A percentile compares a stretch with the other conserved stretches of the same genome.
phyloP scores from a whole-genome alignment of 208 protist genomes.

The Wallacemonas sp. region DNA sequence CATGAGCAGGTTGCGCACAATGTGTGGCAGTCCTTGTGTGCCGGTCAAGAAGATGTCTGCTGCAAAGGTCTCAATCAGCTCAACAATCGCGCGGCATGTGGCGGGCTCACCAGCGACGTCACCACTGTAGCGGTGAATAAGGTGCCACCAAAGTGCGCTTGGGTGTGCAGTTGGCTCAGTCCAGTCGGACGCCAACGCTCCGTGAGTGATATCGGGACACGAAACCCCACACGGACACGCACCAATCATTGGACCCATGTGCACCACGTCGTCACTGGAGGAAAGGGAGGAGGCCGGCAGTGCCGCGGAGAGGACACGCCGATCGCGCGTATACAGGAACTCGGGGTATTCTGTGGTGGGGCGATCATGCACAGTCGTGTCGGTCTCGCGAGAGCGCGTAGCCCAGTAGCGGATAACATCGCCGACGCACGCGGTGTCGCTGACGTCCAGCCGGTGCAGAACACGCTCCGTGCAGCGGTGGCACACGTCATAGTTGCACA shows the following conservation, averaged over 20 bases:
- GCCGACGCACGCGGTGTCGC: conserved; percentile 47
- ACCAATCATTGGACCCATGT: conserved; percentile 17
- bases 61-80: conserved; percentile 45
- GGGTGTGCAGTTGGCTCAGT: too few relatives aligned
- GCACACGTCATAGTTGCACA: conserved; percentile 87
- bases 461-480: conserved; percentile 41
- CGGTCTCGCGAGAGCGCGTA: not conserved
- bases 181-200: too few relatives aligned
- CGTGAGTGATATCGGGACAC: conserved; percentile 17
- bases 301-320: conserved; percentile 31
- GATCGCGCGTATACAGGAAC: conserved; percentile 38
- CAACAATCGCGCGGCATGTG: conserved; percentile 52
- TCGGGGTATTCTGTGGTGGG: not conserved
- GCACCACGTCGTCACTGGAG: conserved; percentile 14
- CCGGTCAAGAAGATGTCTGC: conserved; percentile 58
- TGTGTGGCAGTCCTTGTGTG: conserved; percentile 38
- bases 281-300: conserved; percentile 13
- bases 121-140: conserved; percentile 29
- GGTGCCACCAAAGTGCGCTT: conserved; percentile 10
- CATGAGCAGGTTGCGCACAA: conserved; percentile 31
- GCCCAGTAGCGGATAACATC: conserved; percentile 46
- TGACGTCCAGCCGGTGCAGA: conserved; percentile 48
- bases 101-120: conserved; percentile 21
- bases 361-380: not conserved
- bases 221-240: conserved; percentile 33